Evolutionary conservation across 441 rosid species (phyloP), one percentile per base, ranked within the genome.

Genomic region (Theobroma grandiflorum): DNA sequence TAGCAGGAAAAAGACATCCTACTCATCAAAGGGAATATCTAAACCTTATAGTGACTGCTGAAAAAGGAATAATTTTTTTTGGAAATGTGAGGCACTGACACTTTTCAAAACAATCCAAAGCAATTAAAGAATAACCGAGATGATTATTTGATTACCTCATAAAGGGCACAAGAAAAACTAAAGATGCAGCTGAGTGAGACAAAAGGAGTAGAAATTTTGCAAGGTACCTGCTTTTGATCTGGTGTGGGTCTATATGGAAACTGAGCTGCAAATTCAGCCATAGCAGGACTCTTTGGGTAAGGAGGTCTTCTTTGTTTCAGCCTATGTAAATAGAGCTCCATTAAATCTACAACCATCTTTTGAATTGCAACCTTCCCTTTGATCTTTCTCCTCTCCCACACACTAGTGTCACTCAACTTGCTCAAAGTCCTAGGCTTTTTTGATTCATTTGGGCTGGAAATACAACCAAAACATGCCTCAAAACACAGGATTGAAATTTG

Each of bases 301-400:
- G 98, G 95, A 68, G 89, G 90, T 80, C 99, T 88, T 85, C 81
- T 95, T 85, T 95, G 99, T 88, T 90, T 89, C 81, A 97, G 89
- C 85, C 99, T 90, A 72, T 95, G 96, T 77, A 97, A 88, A 88
- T 97, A 97, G 26, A 97, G 89, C 89, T 97, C 99, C 99, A 95
- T 94, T 84, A 97, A 89, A 88, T 95, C 97, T 76, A 95, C 98
- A 71, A 95, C 97, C 98, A 97, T 97, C 86, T 95, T 97, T 88
- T 97, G 99, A 75, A 97, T 94, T 1, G 98, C 97, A 79, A 95
- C 95, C 87, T 92, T 97, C 43, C 99, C 98, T 85, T 97, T 97
- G 18, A 91, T 91, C 93, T 97, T 97, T 85, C 95, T 91, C 87
- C 85, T 94, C 85, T 95, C 95, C 99, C 98, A 97, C 43, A 84